These are phyloP conservation scores for Chaetothyriales sp. DNA, from an alignment of 2,329 filamentous ascomycete species.

Conservation along the genomic window DNA sequence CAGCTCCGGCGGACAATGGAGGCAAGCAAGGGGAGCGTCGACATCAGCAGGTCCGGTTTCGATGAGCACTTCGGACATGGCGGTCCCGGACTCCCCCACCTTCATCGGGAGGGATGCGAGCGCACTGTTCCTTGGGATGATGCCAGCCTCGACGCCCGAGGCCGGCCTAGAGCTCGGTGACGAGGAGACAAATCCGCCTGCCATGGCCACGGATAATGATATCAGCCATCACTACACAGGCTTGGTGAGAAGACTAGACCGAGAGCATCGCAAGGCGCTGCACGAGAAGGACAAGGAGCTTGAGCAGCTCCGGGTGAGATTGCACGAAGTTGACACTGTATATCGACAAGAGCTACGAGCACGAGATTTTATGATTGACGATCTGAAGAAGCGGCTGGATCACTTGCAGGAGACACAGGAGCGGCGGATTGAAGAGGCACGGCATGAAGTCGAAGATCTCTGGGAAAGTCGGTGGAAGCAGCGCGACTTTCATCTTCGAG, in stretches of 20 bases:
- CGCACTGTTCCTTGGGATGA: slow-evolving; percentile 3
- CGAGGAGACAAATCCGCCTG: slow-evolving; percentile 9
- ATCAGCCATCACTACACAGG: slow-evolving; percentile 19
- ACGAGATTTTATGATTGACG: slow-evolving; percentile 19
- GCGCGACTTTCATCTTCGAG: slow-evolving; percentile 16
- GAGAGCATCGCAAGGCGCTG: slow-evolving; percentile 18
- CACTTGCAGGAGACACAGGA: slow-evolving; percentile 17
- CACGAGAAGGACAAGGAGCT: slow-evolving; percentile 20
- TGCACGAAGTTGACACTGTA: slow-evolving; percentile 21
- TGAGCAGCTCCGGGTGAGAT: slow-evolving; percentile 16
- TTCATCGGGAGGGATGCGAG: slow-evolving; percentile 10
- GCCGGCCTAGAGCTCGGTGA: background rate
- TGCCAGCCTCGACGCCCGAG: background rate
- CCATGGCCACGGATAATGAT: slow-evolving; percentile 20
- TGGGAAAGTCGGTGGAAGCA: slow-evolving; percentile 25
- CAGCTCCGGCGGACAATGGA: background rate
- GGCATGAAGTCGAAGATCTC: slow-evolving; percentile 22
- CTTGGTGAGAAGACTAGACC: slow-evolving; percentile 21
- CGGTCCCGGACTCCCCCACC: slow-evolving; percentile 7
- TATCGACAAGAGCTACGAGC: slow-evolving; percentile 20
- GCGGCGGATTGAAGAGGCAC: slow-evolving; percentile 19
- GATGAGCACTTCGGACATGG: background rate
- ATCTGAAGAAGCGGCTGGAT: slow-evolving; percentile 16
- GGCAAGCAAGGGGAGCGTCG: background rate
- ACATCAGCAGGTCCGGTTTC: slow-evolving; percentile 7